A percentile compares a stretch with the other conserved stretches of the same genome.
Evolutionary conservation across 2,329 filamentous ascomycete species (phyloP).

Genomic region (Fusarium miscanthi): DNA sequence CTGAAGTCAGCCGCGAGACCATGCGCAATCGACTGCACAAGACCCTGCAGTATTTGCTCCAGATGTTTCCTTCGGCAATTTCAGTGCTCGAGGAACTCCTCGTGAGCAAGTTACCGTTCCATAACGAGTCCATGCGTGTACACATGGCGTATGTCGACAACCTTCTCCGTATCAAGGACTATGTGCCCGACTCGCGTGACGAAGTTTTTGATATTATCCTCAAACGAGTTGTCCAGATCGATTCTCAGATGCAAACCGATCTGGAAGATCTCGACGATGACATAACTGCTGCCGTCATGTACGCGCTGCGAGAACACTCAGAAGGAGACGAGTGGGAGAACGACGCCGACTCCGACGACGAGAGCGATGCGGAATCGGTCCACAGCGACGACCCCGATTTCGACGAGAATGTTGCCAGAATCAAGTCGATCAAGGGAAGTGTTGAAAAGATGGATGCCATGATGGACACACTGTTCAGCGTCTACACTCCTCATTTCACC

Average conservation of each 20-base stretch:
- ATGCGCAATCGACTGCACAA: conserved; percentile 81
- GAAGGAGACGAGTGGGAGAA: conserved; percentile 57
- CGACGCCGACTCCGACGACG: conserved; percentile 62
- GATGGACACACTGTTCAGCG: conserved; percentile 86
- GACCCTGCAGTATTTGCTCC: conserved; percentile 79
- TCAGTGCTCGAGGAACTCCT: conserved; percentile 76
- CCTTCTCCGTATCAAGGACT: conserved; percentile 79
- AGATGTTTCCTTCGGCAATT: conserved; percentile 83
- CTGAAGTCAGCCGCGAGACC: conserved; percentile 69
- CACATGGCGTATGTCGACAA: conserved; percentile 92
- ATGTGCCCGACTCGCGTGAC: conserved; percentile 80
- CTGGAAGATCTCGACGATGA: conserved; percentile 94
- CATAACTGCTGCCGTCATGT: conserved; percentile 77
- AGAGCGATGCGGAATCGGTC: conserved; percentile 77
- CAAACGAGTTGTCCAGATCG: conserved; percentile 89
- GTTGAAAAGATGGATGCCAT: conserved; percentile 93
- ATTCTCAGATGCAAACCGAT: conserved; percentile 94
- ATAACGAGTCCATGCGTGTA: conserved; percentile 79
- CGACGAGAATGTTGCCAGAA: conserved; percentile 69
- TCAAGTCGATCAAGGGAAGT: conserved; percentile 80
- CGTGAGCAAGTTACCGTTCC: conserved; percentile 76
- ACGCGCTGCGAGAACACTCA: conserved; percentile 54
- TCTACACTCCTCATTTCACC: conserved; percentile 80
- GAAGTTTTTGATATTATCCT: conserved; percentile 87
- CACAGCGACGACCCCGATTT: conserved; percentile 76